Percentiles rank a stretch among this genome's conserved stretches.
phyloP scores from a whole-genome alignment of 108 stramenopile genomes.

The Fistulifera solaris region DNA sequence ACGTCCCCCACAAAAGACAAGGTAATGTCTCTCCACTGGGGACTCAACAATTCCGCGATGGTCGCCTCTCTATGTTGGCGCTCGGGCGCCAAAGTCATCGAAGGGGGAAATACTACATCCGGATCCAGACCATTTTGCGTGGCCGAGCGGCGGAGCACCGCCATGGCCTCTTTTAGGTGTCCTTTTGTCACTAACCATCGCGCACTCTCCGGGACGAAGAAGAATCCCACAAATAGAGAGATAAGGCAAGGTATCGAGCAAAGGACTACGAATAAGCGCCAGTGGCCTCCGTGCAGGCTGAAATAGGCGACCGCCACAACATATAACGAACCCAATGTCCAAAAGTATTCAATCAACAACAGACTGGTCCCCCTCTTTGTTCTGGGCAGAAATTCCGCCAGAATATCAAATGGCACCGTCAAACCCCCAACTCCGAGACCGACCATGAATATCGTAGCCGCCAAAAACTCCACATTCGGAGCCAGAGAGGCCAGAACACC shows the following conservation, averaged over 20 bases:
- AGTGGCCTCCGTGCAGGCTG: slow-evolving; percentile 32
- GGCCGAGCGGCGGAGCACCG: slow-evolving; percentile 45
- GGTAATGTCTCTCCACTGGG: slow-evolving; percentile 29
- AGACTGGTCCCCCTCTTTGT: slow-evolving; percentile 41
- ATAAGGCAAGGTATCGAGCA: slow-evolving; percentile 55
- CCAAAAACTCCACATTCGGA: slow-evolving; percentile 29
- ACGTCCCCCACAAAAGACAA: slow-evolving; percentile 37
- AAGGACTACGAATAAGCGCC: slow-evolving; percentile 56
- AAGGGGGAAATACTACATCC: background rate
- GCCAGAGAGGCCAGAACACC: slow-evolving; percentile 48
- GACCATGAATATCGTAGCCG: slow-evolving; percentile 45
- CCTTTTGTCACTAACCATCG: slow-evolving; percentile 62
- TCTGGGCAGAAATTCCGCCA: slow-evolving; percentile 66
- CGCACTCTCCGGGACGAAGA: slow-evolving; percentile 69
- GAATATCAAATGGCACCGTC: slow-evolving; percentile 71
- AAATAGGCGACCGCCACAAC: slow-evolving; percentile 55
- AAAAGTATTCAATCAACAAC: slow-evolving; percentile 70
- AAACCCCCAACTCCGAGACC: slow-evolving; percentile 61
- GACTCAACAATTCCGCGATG: slow-evolving; percentile 7
- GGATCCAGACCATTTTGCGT: slow-evolving; percentile 19
- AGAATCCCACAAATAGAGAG: slow-evolving; percentile 44
- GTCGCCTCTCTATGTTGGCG: background rate
- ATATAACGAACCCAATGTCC: slow-evolving; percentile 65
- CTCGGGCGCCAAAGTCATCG: background rate
- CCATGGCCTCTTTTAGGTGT: slow-evolving; percentile 49